Evolutionary conservation across 192 early-diverging fungal species (phyloP), one percentile per base, ranked within the genome.

Genomic region (Coemansia sp.): DNA sequence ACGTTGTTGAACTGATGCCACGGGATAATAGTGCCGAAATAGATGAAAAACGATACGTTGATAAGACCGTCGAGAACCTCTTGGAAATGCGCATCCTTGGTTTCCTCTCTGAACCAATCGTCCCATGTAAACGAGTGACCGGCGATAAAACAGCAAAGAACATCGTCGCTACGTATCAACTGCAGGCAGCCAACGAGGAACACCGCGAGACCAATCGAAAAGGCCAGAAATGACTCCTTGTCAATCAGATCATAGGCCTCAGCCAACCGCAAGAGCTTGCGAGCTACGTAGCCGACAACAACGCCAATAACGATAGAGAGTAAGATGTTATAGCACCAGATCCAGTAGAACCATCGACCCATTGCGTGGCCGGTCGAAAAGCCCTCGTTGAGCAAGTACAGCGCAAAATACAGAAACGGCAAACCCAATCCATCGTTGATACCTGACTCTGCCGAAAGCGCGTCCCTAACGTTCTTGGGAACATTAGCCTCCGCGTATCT

Each of bases 401-500:
- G 78, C 0, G 90, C 89, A 46, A 96, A 74, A 55, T 88, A 88
- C 57, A 98, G 73, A 64, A 96, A 93, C 16, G 95, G 94, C 47
- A 93, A 78, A 0, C 90, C 94, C 65, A 94, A 87, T n/a, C 88
- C 96, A 78, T 97, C 95, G 81, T 96, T 98, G 74, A 92, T 90
- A 18, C 89, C 95, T 59, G 92, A 91, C 63, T 95, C 93, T 51
- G 91, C 92, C 2, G 93, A 93, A 15, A 95, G 69, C 11, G 91
- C 82, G 69, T 95, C 89, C 44, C 91, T 87, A n/a, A 94, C 86
- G 65, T 92, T 89, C 70, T 89, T 85, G 5, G 95, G 91, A 42
- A 98, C 93, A 79, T 96, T 92, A 65, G 90, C 90, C 72, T 97
- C 96, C 8, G 97, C 95, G 77, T 97, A 98, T 11, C 91, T 85